Base-by-base conservation (phyloP, 495 filamentous ascomycete species). In the Penicillium cinerascens region DNA sequence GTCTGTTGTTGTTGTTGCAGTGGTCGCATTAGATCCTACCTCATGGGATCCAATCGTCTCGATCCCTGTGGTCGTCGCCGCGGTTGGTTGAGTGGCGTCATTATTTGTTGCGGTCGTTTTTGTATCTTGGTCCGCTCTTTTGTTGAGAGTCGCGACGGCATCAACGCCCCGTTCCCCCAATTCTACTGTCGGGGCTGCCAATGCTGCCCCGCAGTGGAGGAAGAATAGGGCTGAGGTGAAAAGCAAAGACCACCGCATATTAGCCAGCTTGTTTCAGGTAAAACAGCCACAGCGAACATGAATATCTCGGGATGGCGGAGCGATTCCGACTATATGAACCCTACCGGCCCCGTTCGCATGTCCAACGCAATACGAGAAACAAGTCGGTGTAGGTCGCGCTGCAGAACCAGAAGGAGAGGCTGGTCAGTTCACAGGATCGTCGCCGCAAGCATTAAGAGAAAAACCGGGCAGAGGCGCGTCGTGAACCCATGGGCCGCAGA, bases 181-280 rank as follows among this genome's bases (percentile, higher is more conserved):
- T 16, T 35, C 44, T 6, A 33, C 40, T 6, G 41, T 44, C 15
- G 63, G 63, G 1, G 63, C 63, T 17, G 60, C 58, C 18, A 61
- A 29, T 47, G 47, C 15, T 48, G 53, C 49, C 25, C 49, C 45
- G 15, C 52, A 48, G 7, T 50, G 22, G 11, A 52, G 43, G 11
- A 53, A 38, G 36, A 52, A 52, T 3, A 58, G 18, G 20, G 59
- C 4, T 6, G 59, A 44, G 1, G 48, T 37, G 20, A 55, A 17
- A 2, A 59, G 26, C 20, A 52, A 41, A 25, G 39, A 44, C 52
- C 61, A 64, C 55, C 58, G 58, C 63, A 66, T 66, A 6, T 42
- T 61, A 52, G 16, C 3, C 3, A 40, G 17, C 3, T 25, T 39
- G 11, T 23, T 11, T 36, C 25, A 42, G 18, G 2, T 7, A 21